A percentile compares a stretch with the other conserved stretches of the same genome.
Evolutionary conservation across 176 grass and related monocot genomes (phyloP).

Genomic region (Miscanthus lutarioriparius): DNA sequence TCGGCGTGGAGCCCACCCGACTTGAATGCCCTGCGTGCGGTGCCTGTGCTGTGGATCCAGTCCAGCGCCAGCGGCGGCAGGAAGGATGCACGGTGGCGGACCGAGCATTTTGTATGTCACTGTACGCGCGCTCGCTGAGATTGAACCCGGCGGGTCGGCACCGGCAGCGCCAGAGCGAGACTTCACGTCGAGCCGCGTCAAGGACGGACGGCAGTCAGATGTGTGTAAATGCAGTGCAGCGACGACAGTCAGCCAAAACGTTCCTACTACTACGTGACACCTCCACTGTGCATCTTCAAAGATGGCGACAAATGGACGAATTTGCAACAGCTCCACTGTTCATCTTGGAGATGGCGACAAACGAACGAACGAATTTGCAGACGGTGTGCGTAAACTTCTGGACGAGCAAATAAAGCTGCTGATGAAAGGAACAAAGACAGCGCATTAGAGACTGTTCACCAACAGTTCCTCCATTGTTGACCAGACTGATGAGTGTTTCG

Average conservation of each 20-base stretch:
- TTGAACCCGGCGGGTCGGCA: background rate
- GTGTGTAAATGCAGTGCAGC: background rate
- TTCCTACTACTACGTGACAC: background rate
- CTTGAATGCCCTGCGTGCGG: conserved; percentile 9
- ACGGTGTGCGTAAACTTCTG: background rate
- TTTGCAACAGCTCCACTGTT: background rate
- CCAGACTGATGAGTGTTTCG: background rate
- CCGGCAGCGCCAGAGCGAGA: background rate
- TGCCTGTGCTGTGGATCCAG: background rate
- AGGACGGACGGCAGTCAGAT: background rate
- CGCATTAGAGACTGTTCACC: background rate
- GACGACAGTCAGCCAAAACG: background rate
- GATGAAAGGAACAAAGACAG: background rate
- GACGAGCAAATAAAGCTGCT: background rate
- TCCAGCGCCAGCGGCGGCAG: background rate
- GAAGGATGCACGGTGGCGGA: background rate
- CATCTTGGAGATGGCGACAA: background rate
- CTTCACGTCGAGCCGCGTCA: background rate
- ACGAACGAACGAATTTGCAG: background rate
- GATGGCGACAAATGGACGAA: background rate
- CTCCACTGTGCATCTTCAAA: conserved; percentile 4
- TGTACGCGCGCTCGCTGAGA: background rate
- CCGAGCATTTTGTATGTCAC: background rate
- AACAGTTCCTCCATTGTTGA: background rate
- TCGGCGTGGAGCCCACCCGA: conserved; percentile 19